These are phyloP conservation scores for Prunus mira DNA, from an alignment of 306 rosid species.

Conservation along the genomic window DNA sequence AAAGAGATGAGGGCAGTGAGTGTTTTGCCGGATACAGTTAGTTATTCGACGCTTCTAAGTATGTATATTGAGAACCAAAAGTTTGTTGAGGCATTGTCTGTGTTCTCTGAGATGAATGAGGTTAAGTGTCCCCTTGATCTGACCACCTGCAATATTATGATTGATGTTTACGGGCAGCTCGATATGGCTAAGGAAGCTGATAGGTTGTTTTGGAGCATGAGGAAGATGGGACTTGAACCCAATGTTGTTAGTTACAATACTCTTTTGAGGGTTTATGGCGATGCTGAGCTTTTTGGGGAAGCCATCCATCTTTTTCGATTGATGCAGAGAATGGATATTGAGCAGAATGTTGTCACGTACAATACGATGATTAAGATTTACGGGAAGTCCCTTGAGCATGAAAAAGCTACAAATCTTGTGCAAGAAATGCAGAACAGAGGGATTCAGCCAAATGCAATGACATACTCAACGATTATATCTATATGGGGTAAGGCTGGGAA, in stretches of 20 bases:
- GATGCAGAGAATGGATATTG: conserved; percentile 79
- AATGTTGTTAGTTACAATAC: conserved; percentile 88
- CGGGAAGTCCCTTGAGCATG: conserved; percentile 83
- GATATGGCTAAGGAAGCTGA: conserved; percentile 94
- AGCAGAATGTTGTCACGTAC: conserved; percentile 79
- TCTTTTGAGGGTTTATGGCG: conserved; percentile 87
- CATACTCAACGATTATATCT: conserved; percentile 86
- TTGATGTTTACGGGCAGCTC: conserved; percentile 94
- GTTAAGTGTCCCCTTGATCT: conserved; percentile 60
- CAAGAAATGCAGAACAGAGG: conserved; percentile 88
- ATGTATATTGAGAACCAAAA: conserved; percentile 71
- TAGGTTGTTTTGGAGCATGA: conserved; percentile 89
- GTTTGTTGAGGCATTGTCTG: conserved; percentile 80
- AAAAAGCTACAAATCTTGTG: conserved; percentile 80
- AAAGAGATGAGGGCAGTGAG: conserved; percentile 69
- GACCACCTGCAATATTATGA: conserved; percentile 82
- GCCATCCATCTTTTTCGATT: conserved; percentile 83
- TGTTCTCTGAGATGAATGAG: conserved; percentile 77
- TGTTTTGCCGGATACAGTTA: conserved; percentile 63
- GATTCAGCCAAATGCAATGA: conserved; percentile 81
- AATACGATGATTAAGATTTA: conserved; percentile 90
- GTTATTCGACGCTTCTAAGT: conserved; percentile 69
- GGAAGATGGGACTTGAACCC: conserved; percentile 81
- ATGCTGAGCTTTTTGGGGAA: conserved; percentile 87
- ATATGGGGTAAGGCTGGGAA: conserved; percentile 96